These are phyloP conservation scores for Aspergillus neoniger DNA, from an alignment of 2,329 filamentous ascomycete genomes.

Conservation along the genomic window DNA sequence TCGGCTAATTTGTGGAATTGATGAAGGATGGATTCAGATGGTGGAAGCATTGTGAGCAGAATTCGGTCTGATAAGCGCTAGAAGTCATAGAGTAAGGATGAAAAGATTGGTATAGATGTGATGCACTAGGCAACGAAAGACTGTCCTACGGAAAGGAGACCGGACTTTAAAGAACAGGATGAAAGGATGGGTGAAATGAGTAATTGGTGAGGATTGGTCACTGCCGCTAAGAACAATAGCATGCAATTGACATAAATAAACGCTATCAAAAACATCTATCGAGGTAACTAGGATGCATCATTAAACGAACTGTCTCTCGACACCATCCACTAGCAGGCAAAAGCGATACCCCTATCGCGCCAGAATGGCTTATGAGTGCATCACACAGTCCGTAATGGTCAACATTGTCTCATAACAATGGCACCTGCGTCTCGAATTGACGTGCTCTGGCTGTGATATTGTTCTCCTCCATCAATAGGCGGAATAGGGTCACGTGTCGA, in stretches of 20 bases:
- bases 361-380: not conserved
- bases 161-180: not conserved
- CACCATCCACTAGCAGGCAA: not conserved
- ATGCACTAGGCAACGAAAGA: not conserved
- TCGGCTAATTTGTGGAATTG: slow-evolving; percentile 32
- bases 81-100: not conserved
- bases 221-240: not conserved
- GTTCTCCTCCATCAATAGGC: slow-evolving; percentile 25
- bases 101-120: not conserved
- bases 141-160: not conserved
- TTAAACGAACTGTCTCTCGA: slow-evolving; percentile 1
- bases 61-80: not conserved
- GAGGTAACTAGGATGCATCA: not conserved
- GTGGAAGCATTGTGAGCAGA: slow-evolving; percentile 28
- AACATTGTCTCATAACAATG: slow-evolving; percentile 17
- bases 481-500: slow-evolving; percentile 22
- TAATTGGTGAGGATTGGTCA: not conserved
- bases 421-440: slow-evolving; percentile 6
- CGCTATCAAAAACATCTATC: not conserved
- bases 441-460: slow-evolving; percentile 18
- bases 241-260: not conserved
- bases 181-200: not conserved
- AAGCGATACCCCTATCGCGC: not conserved
- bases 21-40: slow-evolving; percentile 31
- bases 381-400: not conserved